Evolutionary conservation across 352 stramenopile genomes (phyloP).

Genomic region (Phytophthora hibernalis): DNA sequence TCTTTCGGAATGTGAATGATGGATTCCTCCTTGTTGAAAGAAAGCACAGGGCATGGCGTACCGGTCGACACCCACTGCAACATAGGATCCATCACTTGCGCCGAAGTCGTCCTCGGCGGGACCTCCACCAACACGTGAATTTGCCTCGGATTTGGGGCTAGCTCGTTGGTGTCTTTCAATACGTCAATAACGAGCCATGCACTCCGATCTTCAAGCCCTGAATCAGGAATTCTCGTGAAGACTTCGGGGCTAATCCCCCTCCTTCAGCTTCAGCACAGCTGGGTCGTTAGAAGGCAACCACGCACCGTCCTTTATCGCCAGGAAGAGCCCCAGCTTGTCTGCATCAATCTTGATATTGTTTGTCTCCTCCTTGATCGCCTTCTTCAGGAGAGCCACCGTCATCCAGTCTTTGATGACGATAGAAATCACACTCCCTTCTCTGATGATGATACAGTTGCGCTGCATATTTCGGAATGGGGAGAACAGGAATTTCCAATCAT

Average conservation of each 20-base stretch:
- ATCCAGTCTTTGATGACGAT: too few species aligned
- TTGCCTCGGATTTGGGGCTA: too few species aligned
- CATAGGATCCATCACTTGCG: neutral
- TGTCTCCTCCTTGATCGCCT: neutral
- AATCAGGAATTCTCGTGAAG: neutral
- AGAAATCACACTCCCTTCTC: too few species aligned
- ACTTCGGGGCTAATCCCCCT: neutral
- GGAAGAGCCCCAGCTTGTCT: neutral
- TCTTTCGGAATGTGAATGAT: slow-evolving; percentile 7
- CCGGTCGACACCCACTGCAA: neutral
- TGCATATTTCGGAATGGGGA: too few species aligned
- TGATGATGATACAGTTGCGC: too few species aligned
- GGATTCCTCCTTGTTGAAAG: neutral
- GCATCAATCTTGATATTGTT: neutral
- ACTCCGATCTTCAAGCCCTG: neutral
- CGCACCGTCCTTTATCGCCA: neutral
- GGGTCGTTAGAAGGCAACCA: neutral
- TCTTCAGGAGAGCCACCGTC: too few species aligned
- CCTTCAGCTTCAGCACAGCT: neutral
- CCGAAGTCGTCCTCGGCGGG: neutral
- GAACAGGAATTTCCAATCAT: too few species aligned
- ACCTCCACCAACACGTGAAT: slow-evolving; percentile 4
- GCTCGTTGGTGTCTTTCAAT: neutral
- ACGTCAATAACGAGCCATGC: too few species aligned
- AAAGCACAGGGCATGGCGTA: neutral